Evolutionary conservation across 176 grass and related monocot species (phyloP).

Genomic region (Musa acuminata): DNA sequence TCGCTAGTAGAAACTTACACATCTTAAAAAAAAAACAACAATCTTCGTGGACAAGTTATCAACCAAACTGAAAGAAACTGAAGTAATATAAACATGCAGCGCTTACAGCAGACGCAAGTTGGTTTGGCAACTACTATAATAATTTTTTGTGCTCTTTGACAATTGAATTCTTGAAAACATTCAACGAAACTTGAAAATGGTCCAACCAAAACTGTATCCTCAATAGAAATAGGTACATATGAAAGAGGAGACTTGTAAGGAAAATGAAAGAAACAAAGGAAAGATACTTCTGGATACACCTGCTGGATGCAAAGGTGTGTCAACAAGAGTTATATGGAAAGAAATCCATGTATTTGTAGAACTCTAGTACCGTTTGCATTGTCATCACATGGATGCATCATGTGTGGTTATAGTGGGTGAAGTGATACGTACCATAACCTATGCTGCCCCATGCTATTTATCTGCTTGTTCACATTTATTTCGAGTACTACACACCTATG

Average conservation of each 20-base stretch:
- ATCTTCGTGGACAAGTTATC: background rate
- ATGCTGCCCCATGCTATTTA: too few species aligned
- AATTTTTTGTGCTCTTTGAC: background rate
- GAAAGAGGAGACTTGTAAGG: background rate
- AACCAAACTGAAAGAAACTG: background rate
- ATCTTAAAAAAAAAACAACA: background rate
- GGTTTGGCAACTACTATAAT: background rate
- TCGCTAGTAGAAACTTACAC: background rate
- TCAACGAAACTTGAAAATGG: background rate
- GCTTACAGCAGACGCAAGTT: background rate
- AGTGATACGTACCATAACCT: too few species aligned
- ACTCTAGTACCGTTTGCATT: too few species aligned
- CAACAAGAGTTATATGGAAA: too few species aligned
- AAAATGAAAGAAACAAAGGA: too few species aligned
- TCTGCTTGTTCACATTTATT: too few species aligned
- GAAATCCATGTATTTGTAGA: too few species aligned
- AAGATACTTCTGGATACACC: too few species aligned
- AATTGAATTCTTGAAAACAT: background rate
- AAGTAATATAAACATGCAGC: background rate
- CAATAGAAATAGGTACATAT: background rate
- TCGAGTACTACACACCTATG: too few species aligned
- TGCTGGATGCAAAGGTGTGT: too few species aligned
- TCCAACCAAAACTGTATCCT: background rate
- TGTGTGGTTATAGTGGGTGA: too few species aligned
- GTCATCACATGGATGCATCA: too few species aligned